Evolutionary conservation across 176 grass and related monocot species (phyloP).

Genomic region (Areca catechu): DNA sequence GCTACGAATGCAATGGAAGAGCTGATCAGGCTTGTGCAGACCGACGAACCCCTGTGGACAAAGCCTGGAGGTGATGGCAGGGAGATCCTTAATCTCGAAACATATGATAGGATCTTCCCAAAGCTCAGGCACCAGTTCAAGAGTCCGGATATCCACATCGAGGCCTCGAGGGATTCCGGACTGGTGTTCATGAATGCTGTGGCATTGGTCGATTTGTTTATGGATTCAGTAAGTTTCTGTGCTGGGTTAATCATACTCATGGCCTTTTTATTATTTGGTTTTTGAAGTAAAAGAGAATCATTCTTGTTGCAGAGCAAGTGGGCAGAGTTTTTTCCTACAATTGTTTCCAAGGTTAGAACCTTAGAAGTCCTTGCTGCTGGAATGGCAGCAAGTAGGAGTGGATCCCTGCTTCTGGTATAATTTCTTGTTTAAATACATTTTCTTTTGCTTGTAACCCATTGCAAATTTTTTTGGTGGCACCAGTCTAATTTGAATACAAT

Average conservation of each 20-base stretch:
- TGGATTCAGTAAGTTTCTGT: slow-evolving; percentile 51
- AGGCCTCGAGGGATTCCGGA: slow-evolving; percentile 59
- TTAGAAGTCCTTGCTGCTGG: slow-evolving; percentile 57
- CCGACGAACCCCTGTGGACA: slow-evolving; percentile 59
- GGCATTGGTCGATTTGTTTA: slow-evolving; percentile 73
- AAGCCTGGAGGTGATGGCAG: slow-evolving; percentile 30
- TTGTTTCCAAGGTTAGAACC: slow-evolving; percentile 60
- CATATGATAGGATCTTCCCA: slow-evolving; percentile 67
- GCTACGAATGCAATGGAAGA: slow-evolving; percentile 73
- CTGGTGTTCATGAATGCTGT: slow-evolving; percentile 49
- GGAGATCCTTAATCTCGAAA: slow-evolving; percentile 42
- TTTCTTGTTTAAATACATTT: no score
- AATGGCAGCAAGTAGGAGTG: slow-evolving; percentile 38
- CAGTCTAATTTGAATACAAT: background rate
- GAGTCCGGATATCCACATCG: slow-evolving; percentile 37
- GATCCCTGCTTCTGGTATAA: slow-evolving; percentile 69
- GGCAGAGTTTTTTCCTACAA: slow-evolving; percentile 76
- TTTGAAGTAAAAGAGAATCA: background rate
- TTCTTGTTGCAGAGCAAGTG: slow-evolving; percentile 50
- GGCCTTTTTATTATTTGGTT: background rate
- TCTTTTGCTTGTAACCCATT: no score
- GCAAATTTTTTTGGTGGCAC: background rate
- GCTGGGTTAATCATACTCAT: background rate
- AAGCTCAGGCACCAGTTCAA: slow-evolving; percentile 48
- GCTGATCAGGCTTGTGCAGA: slow-evolving; percentile 66